These are phyloP conservation scores for Tetrahymena borealis DNA, from an alignment of 73 alveolate genomes.

Conservation along the genomic window DNA sequence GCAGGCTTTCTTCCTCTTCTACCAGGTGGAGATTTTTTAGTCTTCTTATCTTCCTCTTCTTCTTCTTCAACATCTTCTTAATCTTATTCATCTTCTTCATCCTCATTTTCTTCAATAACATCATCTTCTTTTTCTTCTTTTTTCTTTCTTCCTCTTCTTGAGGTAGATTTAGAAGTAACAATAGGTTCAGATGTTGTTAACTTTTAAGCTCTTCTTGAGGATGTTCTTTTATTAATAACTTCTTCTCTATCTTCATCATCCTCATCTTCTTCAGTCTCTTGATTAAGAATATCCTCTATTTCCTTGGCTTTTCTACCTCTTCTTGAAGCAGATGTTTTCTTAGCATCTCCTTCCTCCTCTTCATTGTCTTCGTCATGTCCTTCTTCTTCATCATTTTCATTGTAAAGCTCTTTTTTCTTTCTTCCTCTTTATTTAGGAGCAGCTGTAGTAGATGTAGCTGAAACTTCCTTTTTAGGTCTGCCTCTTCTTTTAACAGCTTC, in stretches of 20 bases:
- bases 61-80: not conserved
- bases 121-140: not conserved
- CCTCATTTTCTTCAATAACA: not conserved
- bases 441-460: not conserved
- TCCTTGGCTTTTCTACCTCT: not conserved
- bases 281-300: not conserved
- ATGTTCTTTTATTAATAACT: not conserved
- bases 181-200: not conserved
- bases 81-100: not conserved
- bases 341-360: not conserved
- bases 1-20: not conserved
- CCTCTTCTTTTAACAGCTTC: not conserved
- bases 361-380: not conserved
- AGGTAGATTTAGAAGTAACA: not conserved
- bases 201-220: not conserved
- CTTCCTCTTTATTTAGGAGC: not conserved
- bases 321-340: not conserved
- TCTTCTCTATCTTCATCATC: conserved; percentile 1
- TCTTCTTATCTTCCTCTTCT: not conserved
- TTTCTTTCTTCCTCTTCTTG: not conserved
- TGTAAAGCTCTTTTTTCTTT: not conserved
- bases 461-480: not conserved
- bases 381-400: not conserved
- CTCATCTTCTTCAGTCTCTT: not conserved
- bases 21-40: not conserved